Evolutionary conservation across 208 protist genomes (phyloP), one percentile per base, ranked within the genome.

Genomic region (Leishmania martiniquensis): DNA sequence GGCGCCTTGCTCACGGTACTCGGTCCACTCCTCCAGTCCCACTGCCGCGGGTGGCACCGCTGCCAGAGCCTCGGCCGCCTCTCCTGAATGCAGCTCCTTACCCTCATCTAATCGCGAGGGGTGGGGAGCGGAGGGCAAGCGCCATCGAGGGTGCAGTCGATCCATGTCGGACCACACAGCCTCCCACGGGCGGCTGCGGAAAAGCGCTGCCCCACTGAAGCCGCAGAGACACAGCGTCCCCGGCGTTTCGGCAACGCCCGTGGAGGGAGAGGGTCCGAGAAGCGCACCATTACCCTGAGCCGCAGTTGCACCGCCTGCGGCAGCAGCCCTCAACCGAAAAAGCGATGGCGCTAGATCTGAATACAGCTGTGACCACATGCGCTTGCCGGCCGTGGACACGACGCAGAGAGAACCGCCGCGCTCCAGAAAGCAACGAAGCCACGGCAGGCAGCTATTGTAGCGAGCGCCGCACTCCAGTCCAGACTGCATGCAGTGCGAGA

Each of bases 171-270:
- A 60, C 77, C 80, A 78, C 55, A 82, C 78, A 5, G 34, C 52
- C 37, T 47, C 49, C 59, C 71, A 74, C 25, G 45, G 55, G 1
- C 81, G 78, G 13, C 75, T 87, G 34, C 78, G 81, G 52, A 93
- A 93, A 17, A 91, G 75, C 10, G 85, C 89, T 0, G 86, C 86
- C 13, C 89, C 89, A 37, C 85, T 91, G 80, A 91, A 93, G 82
- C 89, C 89, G 77, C 89, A 93, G 45, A 93, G 65, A 20, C 89
- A 78, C 71, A 93, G 66, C 5, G 66, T 34, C n/a, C 89, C 89
- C 1, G 84, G 82, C 2, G 42, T 44, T 37, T 47, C 52, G 32
- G 32, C 54, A 42, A 47, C 22, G 68, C 49, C 32, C n/a, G 29
- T 42, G 57, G n/a, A n/a, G 15, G 49, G 69, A 54, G 65, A 69